A percentile compares a stretch with the other conserved stretches of the same genome.
Conservation (phyloP, 768 basidiomycete species). For the Boletales sp. region DNA sequence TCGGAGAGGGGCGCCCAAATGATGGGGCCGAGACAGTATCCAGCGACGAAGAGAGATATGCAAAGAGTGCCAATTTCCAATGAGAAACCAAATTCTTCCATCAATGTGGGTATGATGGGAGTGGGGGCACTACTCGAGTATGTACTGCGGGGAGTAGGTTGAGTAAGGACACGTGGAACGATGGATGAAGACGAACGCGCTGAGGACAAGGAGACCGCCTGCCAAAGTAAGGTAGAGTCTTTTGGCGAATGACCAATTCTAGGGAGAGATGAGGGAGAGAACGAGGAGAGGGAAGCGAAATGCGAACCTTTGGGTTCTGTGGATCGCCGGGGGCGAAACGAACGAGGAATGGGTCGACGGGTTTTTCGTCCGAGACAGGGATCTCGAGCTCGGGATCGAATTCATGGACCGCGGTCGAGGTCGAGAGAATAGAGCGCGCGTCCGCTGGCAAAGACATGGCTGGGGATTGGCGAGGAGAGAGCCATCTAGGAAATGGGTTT, state of each 20-base stretch:
- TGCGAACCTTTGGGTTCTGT: conserved; percentile 43
- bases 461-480: background rate
- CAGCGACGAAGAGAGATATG: conserved; percentile 62
- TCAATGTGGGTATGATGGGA: conserved; percentile 43
- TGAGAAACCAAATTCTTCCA: conserved; percentile 46
- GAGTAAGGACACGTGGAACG: background rate
- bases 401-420: conserved; percentile 7
- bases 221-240: conserved; percentile 53
- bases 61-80: conserved; percentile 50
- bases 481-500: too few species aligned
- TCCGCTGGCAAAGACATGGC: conserved; percentile 14
- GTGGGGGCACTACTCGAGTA: conserved; percentile 62
- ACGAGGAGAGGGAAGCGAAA: background rate
- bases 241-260: conserved; percentile 48
- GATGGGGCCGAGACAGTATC: conserved; percentile 63
- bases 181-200: conserved; percentile 39
- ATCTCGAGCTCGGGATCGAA: conserved; percentile 13
- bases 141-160: conserved; percentile 37
- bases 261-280: background rate
- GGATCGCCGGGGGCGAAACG: conserved; percentile 36
- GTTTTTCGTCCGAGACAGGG: conserved; percentile 12
- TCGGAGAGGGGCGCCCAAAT: conserved; percentile 57
- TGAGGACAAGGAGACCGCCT: conserved; percentile 49
- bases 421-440: conserved; percentile 12
- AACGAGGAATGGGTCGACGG: conserved; percentile 30